Conservation (phyloP, 495 filamentous ascomycete genomes). For the Lasiosphaeris hirsuta region DNA sequence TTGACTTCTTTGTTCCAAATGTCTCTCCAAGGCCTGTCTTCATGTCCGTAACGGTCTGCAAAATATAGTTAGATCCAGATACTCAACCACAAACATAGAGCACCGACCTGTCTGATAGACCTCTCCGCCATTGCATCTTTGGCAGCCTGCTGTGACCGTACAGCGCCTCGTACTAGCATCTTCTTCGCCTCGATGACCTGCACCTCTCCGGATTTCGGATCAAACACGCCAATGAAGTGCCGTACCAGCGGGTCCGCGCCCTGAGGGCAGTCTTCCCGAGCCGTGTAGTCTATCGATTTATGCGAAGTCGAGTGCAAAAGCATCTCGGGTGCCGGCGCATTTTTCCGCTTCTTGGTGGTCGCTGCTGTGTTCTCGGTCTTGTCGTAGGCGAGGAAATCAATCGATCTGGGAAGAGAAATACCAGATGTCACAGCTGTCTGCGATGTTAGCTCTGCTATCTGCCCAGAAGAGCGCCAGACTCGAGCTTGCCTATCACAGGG, state of each 20-base stretch:
- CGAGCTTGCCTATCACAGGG: slow-evolving; percentile 61
- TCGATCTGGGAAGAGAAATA: slow-evolving; percentile 52
- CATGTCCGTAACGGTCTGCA: slow-evolving; percentile 54
- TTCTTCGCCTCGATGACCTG: slow-evolving; percentile 73
- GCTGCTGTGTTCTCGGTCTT: slow-evolving; percentile 44
- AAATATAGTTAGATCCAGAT: slow-evolving; percentile 21
- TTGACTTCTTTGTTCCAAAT: slow-evolving; percentile 92
- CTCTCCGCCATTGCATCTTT: slow-evolving; percentile 38
- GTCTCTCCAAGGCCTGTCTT: slow-evolving; percentile 74
- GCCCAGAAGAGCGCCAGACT: too few species aligned
- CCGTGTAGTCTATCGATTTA: slow-evolving; percentile 75
- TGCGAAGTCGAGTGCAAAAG: slow-evolving; percentile 74
- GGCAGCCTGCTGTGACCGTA: slow-evolving; percentile 50
- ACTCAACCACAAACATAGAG: slow-evolving; percentile 12
- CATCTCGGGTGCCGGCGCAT: slow-evolving; percentile 55
- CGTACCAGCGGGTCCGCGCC: slow-evolving; percentile 62
- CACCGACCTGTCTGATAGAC: slow-evolving; percentile 39
- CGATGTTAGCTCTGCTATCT: slow-evolving; percentile 4
- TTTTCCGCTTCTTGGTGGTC: slow-evolving; percentile 37
- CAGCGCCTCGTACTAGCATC: slow-evolving; percentile 63
- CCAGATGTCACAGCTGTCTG: slow-evolving; percentile 65
- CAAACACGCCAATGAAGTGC: slow-evolving; percentile 84
- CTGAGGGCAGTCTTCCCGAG: slow-evolving; percentile 64
- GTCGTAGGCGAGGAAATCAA: slow-evolving; percentile 62
- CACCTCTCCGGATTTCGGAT: slow-evolving; percentile 67